phyloP scores from a whole-genome alignment of 1,284 basidiomycete genomes.

The Leccinum pachyderme region DNA sequence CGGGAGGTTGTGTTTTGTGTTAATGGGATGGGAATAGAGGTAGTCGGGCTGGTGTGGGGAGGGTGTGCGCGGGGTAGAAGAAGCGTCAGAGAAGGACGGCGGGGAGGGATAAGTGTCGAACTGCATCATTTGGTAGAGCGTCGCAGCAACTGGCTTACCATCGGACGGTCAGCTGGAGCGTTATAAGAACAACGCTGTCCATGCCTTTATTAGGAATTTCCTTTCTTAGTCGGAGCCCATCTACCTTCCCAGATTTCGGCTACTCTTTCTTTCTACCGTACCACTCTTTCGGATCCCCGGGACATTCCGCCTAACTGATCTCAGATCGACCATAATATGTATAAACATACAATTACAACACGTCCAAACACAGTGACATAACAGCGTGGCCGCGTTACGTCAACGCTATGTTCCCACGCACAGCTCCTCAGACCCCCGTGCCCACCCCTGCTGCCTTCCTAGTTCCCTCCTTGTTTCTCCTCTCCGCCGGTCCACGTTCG shows the following conservation, averaged over 20 bases:
- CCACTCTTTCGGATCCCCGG: constrained; percentile 32
- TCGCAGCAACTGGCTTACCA: constrained; percentile 20
- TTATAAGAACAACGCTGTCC: constrained; percentile 38
- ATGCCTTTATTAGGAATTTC: constrained; percentile 20
- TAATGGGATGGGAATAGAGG: constrained; percentile 31
- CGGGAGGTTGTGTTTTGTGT: constrained; percentile 42
- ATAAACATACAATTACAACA: constrained; percentile 7
- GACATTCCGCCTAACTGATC: constrained; percentile 34
- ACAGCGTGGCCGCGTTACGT: constrained; percentile 35
- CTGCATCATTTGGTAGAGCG: constrained; percentile 46
- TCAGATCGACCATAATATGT: constrained; percentile 25
- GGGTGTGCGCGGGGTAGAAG: constrained; percentile 66
- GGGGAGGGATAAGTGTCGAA: constrained; percentile 62
- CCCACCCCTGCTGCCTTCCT: constrained; percentile 1
- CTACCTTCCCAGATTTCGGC: constrained; percentile 38
- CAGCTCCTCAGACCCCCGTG: constrained; percentile 20
- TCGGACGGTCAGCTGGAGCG: constrained; percentile 14
- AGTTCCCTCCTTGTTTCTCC: not conserved
- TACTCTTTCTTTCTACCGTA: constrained; percentile 37
- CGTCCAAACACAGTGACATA: constrained; percentile 35
- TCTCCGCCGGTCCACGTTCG: constrained; percentile 16
- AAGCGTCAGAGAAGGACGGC: constrained; percentile 49
- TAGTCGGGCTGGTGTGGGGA: constrained; percentile 54
- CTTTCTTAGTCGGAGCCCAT: constrained; percentile 23
- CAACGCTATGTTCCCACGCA: constrained; percentile 33